Conservation (phyloP, 768 basidiomycete genomes). For the Basidioascus undulatus region DNA sequence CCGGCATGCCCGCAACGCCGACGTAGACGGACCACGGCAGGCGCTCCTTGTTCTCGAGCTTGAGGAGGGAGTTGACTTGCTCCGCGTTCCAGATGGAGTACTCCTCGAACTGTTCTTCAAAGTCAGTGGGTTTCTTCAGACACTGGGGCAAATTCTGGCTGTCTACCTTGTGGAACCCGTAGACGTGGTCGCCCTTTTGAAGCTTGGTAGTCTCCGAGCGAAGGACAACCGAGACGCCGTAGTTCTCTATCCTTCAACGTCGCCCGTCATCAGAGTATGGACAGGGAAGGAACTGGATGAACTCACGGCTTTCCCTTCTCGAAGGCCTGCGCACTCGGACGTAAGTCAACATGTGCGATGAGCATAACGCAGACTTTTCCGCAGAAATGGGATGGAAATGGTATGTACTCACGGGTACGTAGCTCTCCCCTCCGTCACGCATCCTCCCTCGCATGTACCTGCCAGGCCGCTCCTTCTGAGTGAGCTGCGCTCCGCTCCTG, state of each 20-base stretch:
- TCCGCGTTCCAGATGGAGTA: slow-evolving; percentile 18
- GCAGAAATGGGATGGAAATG: too few relatives aligned
- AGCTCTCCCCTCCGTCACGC: slow-evolving; percentile 14
- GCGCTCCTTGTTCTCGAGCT: slow-evolving; percentile 23
- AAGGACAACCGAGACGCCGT: slow-evolving; percentile 23
- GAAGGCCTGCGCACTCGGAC: too few relatives aligned
- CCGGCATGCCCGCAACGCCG: slow-evolving; percentile 28
- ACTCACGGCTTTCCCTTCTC: too few relatives aligned
- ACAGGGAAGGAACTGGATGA: not conserved
- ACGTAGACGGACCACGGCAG: slow-evolving; percentile 29
- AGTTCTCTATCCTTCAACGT: slow-evolving; percentile 19
- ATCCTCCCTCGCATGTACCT: slow-evolving; percentile 23
- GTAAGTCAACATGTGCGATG: too few relatives aligned
- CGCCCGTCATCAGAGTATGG: slow-evolving; percentile 11
- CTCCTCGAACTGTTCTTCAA: slow-evolving; percentile 21
- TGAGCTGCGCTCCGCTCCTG: too few relatives aligned
- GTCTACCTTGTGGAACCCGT: too few relatives aligned
- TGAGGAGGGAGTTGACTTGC: slow-evolving; percentile 9
- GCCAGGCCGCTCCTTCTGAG: too few relatives aligned
- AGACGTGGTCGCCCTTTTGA: slow-evolving; percentile 23
- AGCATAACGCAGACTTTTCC: too few relatives aligned
- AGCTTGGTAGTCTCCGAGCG: slow-evolving; percentile 21
- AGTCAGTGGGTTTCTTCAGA: too few relatives aligned
- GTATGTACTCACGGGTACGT: too few relatives aligned
- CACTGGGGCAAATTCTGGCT: too few relatives aligned